Base-by-base conservation (phyloP, 2,329 filamentous ascomycete species). In the Coleophoma eucalyptorum region DNA sequence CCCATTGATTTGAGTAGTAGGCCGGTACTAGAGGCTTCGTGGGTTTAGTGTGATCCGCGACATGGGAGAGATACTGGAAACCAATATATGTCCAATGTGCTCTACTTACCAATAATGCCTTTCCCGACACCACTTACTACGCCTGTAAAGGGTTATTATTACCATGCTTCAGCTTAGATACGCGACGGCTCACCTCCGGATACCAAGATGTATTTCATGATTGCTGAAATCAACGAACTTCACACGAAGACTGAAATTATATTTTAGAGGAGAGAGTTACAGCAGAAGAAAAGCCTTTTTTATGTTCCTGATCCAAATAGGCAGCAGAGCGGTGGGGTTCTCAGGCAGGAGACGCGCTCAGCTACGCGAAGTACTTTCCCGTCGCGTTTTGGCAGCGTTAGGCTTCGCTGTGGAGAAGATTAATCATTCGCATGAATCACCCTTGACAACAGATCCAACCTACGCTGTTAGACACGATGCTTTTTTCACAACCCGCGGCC, bases 161-260 rank as follows among this genome's bases (percentile, higher is more conserved):
- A 26, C 50, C 41, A 49, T 40, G n/a, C 13, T 16, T 18, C 37
- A 41, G 20, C 12, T 41, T 16, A 15, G 12, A 41, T 7, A 18
- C 37, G 11, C 37, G 10, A 42, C 12, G 37, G 53, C 52, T 21
- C 53, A 87, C 86, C 87, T 78, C 87, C 87, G 61, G 86, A 89
- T 60, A 90, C 86, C 59, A 90, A 77, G 71, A 91, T 84, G 77
- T 90, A 90, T 75, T 90, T 89, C 87, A 90, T 91, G 64, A 73
- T 83, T 63, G 53, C 55, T 41, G 37, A 15, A 18, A 41, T 16
- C 8, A 41, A 41, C 37, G n/a, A 41, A 13, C 37, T 41, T 13
- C 37, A 41, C 37, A 41, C 37, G 16, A 13, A 19, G 6, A 16
- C 8, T 16, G 37, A 19, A 16, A 16, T 41, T 41, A 16, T 13